These are phyloP conservation scores for Sporothrix euskadiensis DNA, from an alignment of 2,329 filamentous ascomycete species.

Conservation along the genomic window DNA sequence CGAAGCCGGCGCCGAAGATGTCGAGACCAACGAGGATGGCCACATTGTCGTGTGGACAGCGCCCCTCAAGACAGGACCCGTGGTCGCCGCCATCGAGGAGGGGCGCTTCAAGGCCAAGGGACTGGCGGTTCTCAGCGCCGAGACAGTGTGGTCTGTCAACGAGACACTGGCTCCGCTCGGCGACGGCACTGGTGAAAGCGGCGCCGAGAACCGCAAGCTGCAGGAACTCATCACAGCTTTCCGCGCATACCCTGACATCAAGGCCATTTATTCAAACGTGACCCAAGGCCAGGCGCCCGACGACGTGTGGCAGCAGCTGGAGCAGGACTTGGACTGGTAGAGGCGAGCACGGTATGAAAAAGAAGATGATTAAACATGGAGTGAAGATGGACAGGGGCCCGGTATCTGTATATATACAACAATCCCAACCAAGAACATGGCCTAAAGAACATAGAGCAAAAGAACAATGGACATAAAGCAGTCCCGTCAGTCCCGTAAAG, in stretches of 20 bases:
- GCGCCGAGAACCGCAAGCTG: slow-evolving; percentile 57
- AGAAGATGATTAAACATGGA: not conserved
- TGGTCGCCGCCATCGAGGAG: slow-evolving; percentile 64
- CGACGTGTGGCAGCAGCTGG: slow-evolving; percentile 56
- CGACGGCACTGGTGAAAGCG: slow-evolving; percentile 62
- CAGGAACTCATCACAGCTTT: slow-evolving; percentile 59
- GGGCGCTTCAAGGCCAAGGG: slow-evolving; percentile 48
- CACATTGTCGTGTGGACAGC: slow-evolving; percentile 71
- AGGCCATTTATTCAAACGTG: slow-evolving; percentile 76
- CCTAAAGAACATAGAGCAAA: not conserved
- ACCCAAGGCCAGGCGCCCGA: slow-evolving; percentile 53
- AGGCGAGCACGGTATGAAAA: not conserved
- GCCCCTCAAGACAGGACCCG: slow-evolving; percentile 62
- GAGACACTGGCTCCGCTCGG: slow-evolving; percentile 63
- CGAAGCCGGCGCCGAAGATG: slow-evolving; percentile 78
- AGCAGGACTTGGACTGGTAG: slow-evolving; percentile 53
- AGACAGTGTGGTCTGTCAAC: slow-evolving; percentile 84
- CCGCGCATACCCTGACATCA: slow-evolving; percentile 70
- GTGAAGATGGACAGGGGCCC: slow-evolving; percentile 2
- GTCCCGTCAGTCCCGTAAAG: not conserved
- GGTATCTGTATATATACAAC: slow-evolving; percentile 13
- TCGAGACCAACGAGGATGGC: slow-evolving; percentile 65
- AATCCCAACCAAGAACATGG: not conserved
- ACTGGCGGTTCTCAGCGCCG: slow-evolving; percentile 69
- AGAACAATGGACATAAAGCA: not conserved